Conservation (phyloP, 2,329 filamentous ascomycete species). For the Claviceps fusiformis region DNA sequence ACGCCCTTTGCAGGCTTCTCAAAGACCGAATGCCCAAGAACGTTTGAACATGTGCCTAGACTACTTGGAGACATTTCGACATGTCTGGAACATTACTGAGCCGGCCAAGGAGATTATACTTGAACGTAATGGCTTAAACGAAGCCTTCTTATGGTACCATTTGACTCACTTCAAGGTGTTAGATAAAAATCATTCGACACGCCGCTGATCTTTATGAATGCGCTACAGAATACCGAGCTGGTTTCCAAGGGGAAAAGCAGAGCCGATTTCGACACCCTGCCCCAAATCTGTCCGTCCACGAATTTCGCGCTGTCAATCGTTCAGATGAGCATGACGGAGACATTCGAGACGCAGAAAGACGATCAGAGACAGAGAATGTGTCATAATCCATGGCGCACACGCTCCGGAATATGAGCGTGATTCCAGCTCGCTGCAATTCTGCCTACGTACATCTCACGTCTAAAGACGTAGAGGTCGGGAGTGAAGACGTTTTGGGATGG, state of each 20-base stretch:
- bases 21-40: conserved; percentile 12
- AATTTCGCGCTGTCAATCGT: conserved; percentile 17
- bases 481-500: too few species aligned
- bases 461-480: too few species aligned
- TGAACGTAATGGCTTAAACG: background rate
- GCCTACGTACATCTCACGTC: too few species aligned
- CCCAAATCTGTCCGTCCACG: conserved; percentile 19
- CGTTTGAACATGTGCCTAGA: conserved; percentile 13
- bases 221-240: conserved; percentile 9
- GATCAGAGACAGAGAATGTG: background rate
- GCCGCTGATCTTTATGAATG: conserved; percentile 15
- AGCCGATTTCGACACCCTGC: conserved; percentile 16
- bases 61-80: conserved; percentile 15
- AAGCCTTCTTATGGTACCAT: background rate
- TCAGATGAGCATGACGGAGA: conserved; percentile 18
- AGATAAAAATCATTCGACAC: conserved; percentile 15
- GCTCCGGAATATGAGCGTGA: conserved; percentile 5
- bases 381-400: background rate
- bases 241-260: conserved; percentile 15
- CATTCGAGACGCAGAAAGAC: conserved; percentile 14
- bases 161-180: background rate
- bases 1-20: conserved; percentile 30
- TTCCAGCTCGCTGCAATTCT: conserved; percentile 10
- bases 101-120: conserved; percentile 13
- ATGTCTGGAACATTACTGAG: conserved; percentile 18